These are phyloP conservation scores for Pneumocystis carinii DNA, from an alignment of 1,139 yeast genomes.

Conservation along the genomic window DNA sequence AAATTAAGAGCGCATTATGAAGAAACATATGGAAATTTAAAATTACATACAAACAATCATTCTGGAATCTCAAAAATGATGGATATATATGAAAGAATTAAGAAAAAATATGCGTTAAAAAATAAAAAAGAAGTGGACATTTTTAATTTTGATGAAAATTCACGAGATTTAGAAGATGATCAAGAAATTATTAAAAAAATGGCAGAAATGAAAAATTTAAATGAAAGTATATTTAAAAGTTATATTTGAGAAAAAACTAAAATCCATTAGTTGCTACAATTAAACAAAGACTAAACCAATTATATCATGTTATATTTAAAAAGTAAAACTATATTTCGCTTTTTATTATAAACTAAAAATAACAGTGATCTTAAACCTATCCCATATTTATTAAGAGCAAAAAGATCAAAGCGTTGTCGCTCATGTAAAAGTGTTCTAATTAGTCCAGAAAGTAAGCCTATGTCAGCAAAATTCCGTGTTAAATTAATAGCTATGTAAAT, in stretches of 20 bases:
- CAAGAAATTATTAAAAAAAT: neutral
- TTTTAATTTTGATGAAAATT: neutral
- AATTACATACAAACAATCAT: neutral
- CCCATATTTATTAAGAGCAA: constrained; percentile 14
- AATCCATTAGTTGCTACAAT: neutral
- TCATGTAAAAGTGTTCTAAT: constrained; percentile 17
- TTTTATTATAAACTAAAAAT: neutral
- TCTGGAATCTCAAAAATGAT: neutral
- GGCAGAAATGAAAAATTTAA: neutral
- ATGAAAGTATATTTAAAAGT: neutral
- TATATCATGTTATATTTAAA: neutral
- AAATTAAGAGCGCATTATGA: neutral
- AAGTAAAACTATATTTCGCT: neutral
- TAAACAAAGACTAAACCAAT: neutral
- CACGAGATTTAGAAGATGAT: neutral
- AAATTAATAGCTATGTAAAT: constrained; percentile 1
- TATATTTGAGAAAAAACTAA: neutral
- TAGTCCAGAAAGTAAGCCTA: constrained; percentile 14
- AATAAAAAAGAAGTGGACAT: neutral
- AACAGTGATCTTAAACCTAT: constrained; percentile 8
- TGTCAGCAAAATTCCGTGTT: neutral
- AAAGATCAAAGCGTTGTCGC: constrained; percentile 16
- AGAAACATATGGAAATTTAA: neutral
- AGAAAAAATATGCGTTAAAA: neutral
- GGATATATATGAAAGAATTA: neutral